Evolutionary conservation across 2,329 filamentous ascomycete genomes (phyloP), one percentile per base, ranked within the genome.

Genomic region (Apiospora phragmitis): DNA sequence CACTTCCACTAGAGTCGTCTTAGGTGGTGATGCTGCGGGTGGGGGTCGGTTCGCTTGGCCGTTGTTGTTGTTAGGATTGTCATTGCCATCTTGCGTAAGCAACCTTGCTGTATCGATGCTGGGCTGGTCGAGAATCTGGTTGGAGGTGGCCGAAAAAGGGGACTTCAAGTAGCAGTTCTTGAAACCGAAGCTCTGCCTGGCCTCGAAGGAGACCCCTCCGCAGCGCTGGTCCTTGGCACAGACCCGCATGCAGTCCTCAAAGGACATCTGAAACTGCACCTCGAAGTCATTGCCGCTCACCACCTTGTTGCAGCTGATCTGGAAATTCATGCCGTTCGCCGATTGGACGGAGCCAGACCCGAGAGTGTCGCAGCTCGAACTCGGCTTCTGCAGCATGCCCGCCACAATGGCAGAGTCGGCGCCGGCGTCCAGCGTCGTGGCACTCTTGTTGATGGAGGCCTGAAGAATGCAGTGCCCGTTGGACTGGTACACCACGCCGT

Each of bases 171-270:
- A 72, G 68, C 80, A 81, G 16, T 71, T 75, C 21, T 66, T 71
- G 55, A 76, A 74, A 3, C 73, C 73, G 9, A 67, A 29, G 4
- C 45, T 24, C 68, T 74, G 73, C 45, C 18, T 41, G 29, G 80
- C 77, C 68, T 80, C 79, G 73, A 75, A 79, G 70, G 77, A 80
- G 0, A 77, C 65, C 45, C 79, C 79, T 9, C 75, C 75, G 68
- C 80, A 81, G 0, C 73, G 69, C 12, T 66, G 24, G 47, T 73
- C 69, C 2, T 69, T 51, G 14, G 69, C 62, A 62, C 73, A 75
- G n/a, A 72, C 72, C 3, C 65, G 69, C 7, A 74, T 68, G 45
- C 73, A 74, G 14, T 65, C 69, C 51, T 73, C 72, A 4, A 75
- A 43, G 3, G 70, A 71, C 70, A 71, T 72, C 51, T 72, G 70